These are phyloP conservation scores for Myriosclerotinia duriaeana DNA, from an alignment of 2,329 filamentous ascomycete species.

Conservation along the genomic window DNA sequence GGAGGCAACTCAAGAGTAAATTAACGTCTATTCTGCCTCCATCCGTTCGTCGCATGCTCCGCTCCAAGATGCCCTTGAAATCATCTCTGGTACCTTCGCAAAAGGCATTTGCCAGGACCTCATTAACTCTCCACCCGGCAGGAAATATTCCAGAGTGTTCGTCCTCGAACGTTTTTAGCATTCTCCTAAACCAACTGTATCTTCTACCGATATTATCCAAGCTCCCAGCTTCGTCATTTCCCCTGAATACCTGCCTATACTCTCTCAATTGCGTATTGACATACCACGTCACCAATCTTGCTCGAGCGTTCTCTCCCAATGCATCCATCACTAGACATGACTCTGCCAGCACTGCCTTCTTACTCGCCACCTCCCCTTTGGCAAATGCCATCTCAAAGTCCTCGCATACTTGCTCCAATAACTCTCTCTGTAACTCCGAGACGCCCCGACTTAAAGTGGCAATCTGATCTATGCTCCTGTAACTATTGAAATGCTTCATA, in stretches of 20 bases:
- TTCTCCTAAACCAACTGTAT: conserved; percentile 95
- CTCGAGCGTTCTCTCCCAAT: conserved; percentile 80
- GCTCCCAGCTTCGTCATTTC: conserved; percentile 93
- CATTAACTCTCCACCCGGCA: conserved; percentile 81
- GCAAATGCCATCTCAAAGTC: conserved; percentile 96
- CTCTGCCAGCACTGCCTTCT: conserved; percentile 72
- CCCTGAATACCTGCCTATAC: conserved; percentile 92
- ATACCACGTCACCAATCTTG: conserved; percentile 89
- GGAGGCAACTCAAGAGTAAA: conserved; percentile 80
- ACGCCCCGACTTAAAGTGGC: conserved; percentile 90
- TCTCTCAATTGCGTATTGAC: conserved; percentile 95
- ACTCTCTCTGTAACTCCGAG: conserved; percentile 84
- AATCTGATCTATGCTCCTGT: conserved; percentile 96
- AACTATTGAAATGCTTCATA: conserved; percentile 98
- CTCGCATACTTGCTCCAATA: conserved; percentile 97
- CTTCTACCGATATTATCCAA: conserved; percentile 93
- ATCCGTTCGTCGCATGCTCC: conserved; percentile 75
- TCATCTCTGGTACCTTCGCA: conserved; percentile 95
- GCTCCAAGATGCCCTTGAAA: conserved; percentile 88
- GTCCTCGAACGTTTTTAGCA: conserved; percentile 92
- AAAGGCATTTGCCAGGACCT: conserved; percentile 85
- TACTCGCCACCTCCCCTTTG: conserved; percentile 74
- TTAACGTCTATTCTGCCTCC: conserved; percentile 86
- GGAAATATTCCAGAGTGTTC: conserved; percentile 91
- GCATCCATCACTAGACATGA: conserved; percentile 94